These are phyloP conservation scores for Gracilariopsis chorda DNA, from an alignment of 23 red algal genomes.

Conservation along the genomic window DNA sequence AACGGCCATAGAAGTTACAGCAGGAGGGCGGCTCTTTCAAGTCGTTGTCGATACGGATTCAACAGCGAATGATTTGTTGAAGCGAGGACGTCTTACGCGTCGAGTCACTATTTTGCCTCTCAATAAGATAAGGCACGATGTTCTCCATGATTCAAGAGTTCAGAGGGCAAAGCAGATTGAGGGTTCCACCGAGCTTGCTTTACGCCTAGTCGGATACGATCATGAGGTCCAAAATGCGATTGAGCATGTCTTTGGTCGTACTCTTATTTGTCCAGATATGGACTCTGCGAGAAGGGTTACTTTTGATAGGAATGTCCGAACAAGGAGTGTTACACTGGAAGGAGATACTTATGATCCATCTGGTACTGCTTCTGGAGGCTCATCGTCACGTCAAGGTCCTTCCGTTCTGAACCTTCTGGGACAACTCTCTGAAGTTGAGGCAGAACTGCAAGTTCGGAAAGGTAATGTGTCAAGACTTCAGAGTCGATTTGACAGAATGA, in stretches of 20 bases:
- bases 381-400: constrained; percentile 18
- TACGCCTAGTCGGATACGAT: constrained; percentile 74
- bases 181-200: constrained; percentile 65
- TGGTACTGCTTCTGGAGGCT: constrained; percentile 89
- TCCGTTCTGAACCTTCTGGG: constrained; percentile 34
- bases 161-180: constrained; percentile 44
- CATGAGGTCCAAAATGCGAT: constrained; percentile 75
- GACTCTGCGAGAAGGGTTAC: constrained; percentile 80
- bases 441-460: constrained; percentile 37
- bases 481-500: not conserved
- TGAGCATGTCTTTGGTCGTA: constrained; percentile 90
- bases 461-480: constrained; percentile 12
- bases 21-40: constrained; percentile 84
- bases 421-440: constrained; percentile 35
- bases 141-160: constrained; percentile 18
- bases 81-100: constrained; percentile 55
- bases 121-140: constrained; percentile 81
- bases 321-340: constrained; percentile 84
- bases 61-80: constrained; percentile 85
- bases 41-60: constrained; percentile 94
- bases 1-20: constrained; percentile 86
- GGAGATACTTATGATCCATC: constrained; percentile 95
- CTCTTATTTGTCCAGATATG: constrained; percentile 77
- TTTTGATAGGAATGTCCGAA: constrained; percentile 67
- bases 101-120: constrained; percentile 97